Evolutionary conservation across 2,329 filamentous ascomycete species (phyloP), one percentile per base, ranked within the genome.

Genomic region (Biscogniauxia mediterranea): DNA sequence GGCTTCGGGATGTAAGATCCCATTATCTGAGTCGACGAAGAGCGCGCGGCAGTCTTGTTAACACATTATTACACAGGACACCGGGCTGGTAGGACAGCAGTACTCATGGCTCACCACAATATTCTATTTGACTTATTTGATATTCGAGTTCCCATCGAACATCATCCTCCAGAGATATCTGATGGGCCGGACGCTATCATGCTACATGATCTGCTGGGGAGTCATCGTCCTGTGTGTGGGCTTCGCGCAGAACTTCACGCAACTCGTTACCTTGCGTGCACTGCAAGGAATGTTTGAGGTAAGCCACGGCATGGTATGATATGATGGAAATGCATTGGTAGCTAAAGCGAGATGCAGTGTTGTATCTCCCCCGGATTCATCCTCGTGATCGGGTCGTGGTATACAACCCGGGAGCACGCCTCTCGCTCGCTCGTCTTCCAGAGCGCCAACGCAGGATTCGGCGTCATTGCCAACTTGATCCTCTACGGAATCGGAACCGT

Each of bases 291-390:
- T 75, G 5, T 77, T 77, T 23, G 75, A 74, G 61, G 69, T 71
- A 25, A 61, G 67, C 28, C 19, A 17, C 15, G 23, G 11, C 15
- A 46, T 8, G 25, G 21, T 13, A 4, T 21, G 17, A 17, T 15
- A 11, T 7, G 1, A n/a, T 32, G 21, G 15, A 46, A 42, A 19
- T 3, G 6, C 4, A 9, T 7, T 15, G 23, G 54, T 59, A 20
- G 54, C 60, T 63, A 15, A 64, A 46, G 7, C 19, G 26, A 13
- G 3, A 20, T 5, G 1, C 49, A 76, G 64, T 75, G 76, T 61
- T 76, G 71, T 61, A 77, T 78, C 23, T 75, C 73, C 0, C 75
- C 75, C 1, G 75, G 76, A 0, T 78, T 77, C 59, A 74, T 77
- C 53, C 69, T 77, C 23, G 70, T 78, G 20, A 69, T 77, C 8